Evolutionary conservation across 352 stramenopile genomes (phyloP).

Genomic region (Phytopythium ostracodes): DNA sequence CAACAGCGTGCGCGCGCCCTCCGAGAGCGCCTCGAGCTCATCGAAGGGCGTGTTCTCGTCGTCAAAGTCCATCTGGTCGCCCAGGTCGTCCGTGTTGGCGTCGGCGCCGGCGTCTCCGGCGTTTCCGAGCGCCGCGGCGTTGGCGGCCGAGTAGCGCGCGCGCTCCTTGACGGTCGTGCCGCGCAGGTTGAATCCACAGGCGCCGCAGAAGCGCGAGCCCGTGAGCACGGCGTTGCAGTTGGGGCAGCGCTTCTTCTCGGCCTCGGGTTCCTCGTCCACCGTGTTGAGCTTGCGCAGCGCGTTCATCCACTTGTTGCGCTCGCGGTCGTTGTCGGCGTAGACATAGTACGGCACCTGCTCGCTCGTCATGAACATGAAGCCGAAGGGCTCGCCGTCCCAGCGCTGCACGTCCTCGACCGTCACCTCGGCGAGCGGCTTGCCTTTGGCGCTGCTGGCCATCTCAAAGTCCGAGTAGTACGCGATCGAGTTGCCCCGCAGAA

Average conservation of each 20-base stretch:
- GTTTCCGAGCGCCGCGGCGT: slow-evolving; percentile 14
- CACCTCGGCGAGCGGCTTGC: slow-evolving; percentile 77
- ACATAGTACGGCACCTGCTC: slow-evolving; percentile 90
- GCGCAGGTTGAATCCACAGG: slow-evolving; percentile 83
- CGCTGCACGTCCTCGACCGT: slow-evolving; percentile 80
- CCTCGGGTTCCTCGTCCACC: slow-evolving; percentile 61
- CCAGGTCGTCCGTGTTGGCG: slow-evolving; percentile 1
- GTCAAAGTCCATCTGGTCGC: slow-evolving; percentile 39
- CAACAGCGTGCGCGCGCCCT: slow-evolving; percentile 78
- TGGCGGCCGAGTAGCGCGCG: slow-evolving; percentile 16
- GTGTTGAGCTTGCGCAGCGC: slow-evolving; percentile 75
- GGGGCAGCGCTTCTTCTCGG: slow-evolving; percentile 80
- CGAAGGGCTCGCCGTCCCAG: slow-evolving; percentile 84
- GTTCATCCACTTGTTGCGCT: slow-evolving; percentile 88
- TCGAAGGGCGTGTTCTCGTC: slow-evolving; percentile 84
- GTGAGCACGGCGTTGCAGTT: slow-evolving; percentile 85
- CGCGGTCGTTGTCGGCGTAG: slow-evolving; percentile 84
- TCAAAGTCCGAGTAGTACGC: slow-evolving; percentile 87
- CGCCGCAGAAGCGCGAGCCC: slow-evolving; percentile 83
- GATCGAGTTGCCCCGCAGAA: slow-evolving; percentile 69
- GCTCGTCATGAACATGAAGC: slow-evolving; percentile 89
- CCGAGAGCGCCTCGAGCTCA: slow-evolving; percentile 82
- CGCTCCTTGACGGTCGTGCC: slow-evolving; percentile 67
- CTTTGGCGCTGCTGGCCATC: slow-evolving; percentile 75
- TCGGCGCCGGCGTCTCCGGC: slow-evolving; percentile 48